These are phyloP conservation scores for Fremontodendron californicum DNA, from an alignment of 345 rosid genomes.

Conservation along the genomic window DNA sequence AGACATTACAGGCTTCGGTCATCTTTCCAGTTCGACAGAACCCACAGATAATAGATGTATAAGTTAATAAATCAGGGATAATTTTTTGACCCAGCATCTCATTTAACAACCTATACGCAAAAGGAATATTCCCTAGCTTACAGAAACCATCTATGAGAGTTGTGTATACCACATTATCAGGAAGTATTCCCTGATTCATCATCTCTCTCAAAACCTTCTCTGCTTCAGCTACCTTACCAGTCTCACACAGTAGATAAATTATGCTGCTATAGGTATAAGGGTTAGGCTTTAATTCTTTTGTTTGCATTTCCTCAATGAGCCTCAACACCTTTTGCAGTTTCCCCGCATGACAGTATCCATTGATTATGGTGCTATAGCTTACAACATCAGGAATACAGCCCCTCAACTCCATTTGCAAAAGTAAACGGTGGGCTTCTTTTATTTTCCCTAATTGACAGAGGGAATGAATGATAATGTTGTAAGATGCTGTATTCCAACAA, in stretches of 20 bases:
- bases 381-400: conserved; percentile 78
- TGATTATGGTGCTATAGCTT: conserved; percentile 71
- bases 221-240: conserved; percentile 52
- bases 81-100: conserved; percentile 54
- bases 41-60: conserved; percentile 73
- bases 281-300: conserved; percentile 61
- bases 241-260: conserved; percentile 53
- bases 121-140: conserved; percentile 47
- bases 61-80: conserved; percentile 63
- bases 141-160: conserved; percentile 81
- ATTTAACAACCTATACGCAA: conserved; percentile 48
- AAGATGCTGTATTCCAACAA: conserved; percentile 68
- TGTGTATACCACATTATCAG: conserved; percentile 70
- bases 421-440: conserved; percentile 71
- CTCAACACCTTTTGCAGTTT: conserved; percentile 42
- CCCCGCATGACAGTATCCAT: conserved; percentile 68
- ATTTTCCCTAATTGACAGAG: conserved; percentile 53
- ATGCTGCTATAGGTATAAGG: conserved; percentile 69
- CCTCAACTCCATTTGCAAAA: conserved; percentile 64
- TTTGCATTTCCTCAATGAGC: conserved; percentile 69
- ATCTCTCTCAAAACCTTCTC: conserved; percentile 62
- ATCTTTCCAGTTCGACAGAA: conserved; percentile 59
- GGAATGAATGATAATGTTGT: conserved; percentile 63
- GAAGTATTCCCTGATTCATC: conserved; percentile 47
- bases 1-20: conserved; percentile 60